Conservation (phyloP, 176 grass and related monocot species). For the Echinochloa phyllopogon region DNA sequence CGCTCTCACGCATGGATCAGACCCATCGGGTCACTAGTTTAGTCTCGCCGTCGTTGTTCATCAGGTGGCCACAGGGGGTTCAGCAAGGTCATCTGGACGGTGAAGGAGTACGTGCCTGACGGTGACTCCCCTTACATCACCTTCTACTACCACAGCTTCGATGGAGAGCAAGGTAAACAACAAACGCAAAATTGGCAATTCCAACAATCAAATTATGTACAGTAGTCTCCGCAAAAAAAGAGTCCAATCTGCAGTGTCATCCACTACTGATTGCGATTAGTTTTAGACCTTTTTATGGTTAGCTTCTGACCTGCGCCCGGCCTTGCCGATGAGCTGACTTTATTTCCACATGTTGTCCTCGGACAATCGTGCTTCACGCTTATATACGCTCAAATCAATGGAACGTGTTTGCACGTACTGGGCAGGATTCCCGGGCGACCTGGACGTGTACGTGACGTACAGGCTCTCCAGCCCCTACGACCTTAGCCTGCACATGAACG, state of each 20-base stretch:
- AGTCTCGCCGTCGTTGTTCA: not conserved
- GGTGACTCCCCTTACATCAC: conserved; percentile 77
- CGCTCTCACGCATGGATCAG: not conserved
- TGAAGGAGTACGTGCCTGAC: conserved; percentile 59
- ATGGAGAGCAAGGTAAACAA: conserved; percentile 67
- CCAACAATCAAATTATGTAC: not conserved
- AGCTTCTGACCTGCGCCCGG: not conserved
- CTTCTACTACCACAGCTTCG: conserved; percentile 82
- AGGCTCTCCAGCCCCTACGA: conserved; percentile 57
- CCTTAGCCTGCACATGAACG: conserved; percentile 63
- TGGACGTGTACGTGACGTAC: conserved; percentile 85
- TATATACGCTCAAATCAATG: not conserved
- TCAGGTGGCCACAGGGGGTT: conserved; percentile 85
- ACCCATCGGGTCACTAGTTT: not conserved
- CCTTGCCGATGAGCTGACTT: not conserved
- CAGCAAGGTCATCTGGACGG: conserved; percentile 74
- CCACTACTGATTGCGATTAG: not conserved
- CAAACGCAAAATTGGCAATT: not conserved
- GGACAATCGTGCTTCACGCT: no score
- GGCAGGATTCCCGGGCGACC: conserved; percentile 75
- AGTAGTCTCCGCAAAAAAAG: not conserved
- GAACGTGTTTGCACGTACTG: not conserved
- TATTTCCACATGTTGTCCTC: not conserved
- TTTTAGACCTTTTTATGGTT: not conserved
- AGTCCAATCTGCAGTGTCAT: conserved; percentile 8